Evolutionary conservation across 2,329 filamentous ascomycete species (phyloP).

Genomic region (Lachnellula subtilissima): DNA sequence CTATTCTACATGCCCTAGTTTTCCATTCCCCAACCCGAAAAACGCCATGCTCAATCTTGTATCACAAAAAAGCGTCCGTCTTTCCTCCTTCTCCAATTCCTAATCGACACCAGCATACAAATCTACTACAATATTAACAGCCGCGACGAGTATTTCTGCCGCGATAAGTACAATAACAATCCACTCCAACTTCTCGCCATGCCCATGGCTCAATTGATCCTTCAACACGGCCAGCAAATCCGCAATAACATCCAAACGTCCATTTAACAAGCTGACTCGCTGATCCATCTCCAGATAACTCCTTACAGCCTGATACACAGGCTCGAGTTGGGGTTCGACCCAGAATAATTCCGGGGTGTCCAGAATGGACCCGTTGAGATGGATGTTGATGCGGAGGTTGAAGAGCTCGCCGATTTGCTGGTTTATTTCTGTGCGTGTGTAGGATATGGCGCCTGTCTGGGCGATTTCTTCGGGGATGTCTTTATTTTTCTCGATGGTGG

Average conservation of each 20-base stretch:
- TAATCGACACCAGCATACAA: conserved; percentile 67
- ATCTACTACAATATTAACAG: conserved; percentile 92
- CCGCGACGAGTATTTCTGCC: conserved; percentile 88
- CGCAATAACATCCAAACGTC: conserved; percentile 86
- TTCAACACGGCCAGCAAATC: conserved; percentile 90
- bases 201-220: conserved; percentile 89
- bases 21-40: too few species aligned
- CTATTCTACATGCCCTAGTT: too few species aligned
- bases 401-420: conserved; percentile 99
- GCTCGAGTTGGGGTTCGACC: conserved; percentile 95
- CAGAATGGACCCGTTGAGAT: conserved; percentile 92
- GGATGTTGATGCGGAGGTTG: conserved; percentile 95
- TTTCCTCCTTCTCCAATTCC: neutral
- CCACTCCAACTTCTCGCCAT: conserved; percentile 86
- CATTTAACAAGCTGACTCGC: conserved; percentile 80
- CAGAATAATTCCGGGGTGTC: conserved; percentile 98
- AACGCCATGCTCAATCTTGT: too few species aligned
- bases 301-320: conserved; percentile 90
- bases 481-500: conserved; percentile 89
- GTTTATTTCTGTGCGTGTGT: conserved; percentile 88
- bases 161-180: conserved; percentile 95
- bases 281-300: conserved; percentile 99
- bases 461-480: conserved; percentile 92
- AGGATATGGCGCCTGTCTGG: conserved; percentile 82
- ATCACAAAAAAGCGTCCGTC: neutral